These are phyloP conservation scores for Ocimum tenuiflorum DNA, from an alignment of 257 asterid species.

Conservation along the genomic window DNA sequence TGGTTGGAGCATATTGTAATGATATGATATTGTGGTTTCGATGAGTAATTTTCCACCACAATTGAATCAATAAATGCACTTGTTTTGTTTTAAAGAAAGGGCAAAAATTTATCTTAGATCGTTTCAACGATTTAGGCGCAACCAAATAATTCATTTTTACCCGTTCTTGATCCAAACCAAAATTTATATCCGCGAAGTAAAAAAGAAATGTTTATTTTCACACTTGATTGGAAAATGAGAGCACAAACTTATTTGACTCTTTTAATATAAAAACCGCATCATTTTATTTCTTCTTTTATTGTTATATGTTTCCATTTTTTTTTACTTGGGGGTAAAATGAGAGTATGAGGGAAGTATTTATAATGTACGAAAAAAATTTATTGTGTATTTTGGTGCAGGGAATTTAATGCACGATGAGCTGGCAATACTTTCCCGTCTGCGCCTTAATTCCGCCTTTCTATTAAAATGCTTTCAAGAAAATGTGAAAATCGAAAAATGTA, in stretches of 20 bases:
- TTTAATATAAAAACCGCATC: not conserved
- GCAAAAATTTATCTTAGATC: too few relatives aligned
- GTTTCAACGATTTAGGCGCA: too few relatives aligned
- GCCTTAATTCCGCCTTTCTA: not conserved
- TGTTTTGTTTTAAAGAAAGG: too few relatives aligned
- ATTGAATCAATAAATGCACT: too few relatives aligned
- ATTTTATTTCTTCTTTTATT: not conserved
- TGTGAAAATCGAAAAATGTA: too few relatives aligned
- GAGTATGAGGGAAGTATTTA: conserved; percentile 5
- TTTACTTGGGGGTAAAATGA: not conserved
- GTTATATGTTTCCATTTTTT: not conserved
- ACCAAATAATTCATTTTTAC: too few relatives aligned
- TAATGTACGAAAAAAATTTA: conserved; percentile 15
- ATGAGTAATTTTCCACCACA: too few relatives aligned
- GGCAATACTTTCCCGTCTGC: conserved; percentile 19
- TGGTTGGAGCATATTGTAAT: too few relatives aligned
- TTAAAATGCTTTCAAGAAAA: not conserved
- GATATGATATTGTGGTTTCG: too few relatives aligned
- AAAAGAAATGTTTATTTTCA: too few relatives aligned
- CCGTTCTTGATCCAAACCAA: conserved; percentile 32
- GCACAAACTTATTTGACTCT: not conserved
- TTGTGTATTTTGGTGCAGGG: not conserved
- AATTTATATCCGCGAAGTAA: not conserved
- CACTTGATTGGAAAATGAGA: not conserved
- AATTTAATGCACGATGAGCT: conserved; percentile 32